These are phyloP conservation scores for Parascedosporium putredinis DNA, from an alignment of 2,329 filamentous ascomycete species.

Conservation along the genomic window DNA sequence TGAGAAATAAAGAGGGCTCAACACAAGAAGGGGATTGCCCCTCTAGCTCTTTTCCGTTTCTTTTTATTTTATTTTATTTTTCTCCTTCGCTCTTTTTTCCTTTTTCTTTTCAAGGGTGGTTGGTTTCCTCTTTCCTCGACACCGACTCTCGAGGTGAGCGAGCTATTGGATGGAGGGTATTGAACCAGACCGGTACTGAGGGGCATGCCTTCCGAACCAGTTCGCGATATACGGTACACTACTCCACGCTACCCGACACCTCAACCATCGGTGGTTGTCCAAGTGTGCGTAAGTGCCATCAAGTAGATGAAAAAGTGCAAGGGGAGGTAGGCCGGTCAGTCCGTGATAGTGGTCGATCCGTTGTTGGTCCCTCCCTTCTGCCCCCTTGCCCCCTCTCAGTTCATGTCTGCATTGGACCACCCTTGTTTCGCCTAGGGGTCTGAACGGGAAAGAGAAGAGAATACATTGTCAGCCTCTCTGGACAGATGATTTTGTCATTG, in stretches of 20 bases:
- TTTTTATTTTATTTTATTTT: too few species aligned
- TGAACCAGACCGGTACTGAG: neutral
- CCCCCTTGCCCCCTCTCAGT: too few species aligned
- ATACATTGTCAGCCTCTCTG: too few species aligned
- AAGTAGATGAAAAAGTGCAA: neutral
- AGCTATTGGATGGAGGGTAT: neutral
- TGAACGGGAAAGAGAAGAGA: too few species aligned
- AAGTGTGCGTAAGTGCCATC: neutral
- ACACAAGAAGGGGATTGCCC: too few species aligned
- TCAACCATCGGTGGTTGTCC: neutral
- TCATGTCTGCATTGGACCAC: too few species aligned
- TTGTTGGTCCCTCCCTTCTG: too few species aligned
- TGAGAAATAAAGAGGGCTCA: too few species aligned
- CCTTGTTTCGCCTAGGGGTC: too few species aligned
- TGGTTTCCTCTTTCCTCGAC: neutral
- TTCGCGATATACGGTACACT: neutral
- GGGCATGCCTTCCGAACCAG: neutral
- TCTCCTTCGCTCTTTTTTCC: neutral
- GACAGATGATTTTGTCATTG: too few species aligned
- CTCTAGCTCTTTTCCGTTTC: too few species aligned
- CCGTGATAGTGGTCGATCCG: neutral
- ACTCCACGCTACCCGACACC: neutral
- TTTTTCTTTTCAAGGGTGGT: neutral
- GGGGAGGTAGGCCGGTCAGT: neutral
- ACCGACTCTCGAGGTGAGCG: neutral